Percentiles rank a stretch among this genome's conserved stretches.
These are phyloP conservation scores for Leccinum fibrillosum DNA, from an alignment of 768 basidiomycete species.

Conservation along the genomic window DNA sequence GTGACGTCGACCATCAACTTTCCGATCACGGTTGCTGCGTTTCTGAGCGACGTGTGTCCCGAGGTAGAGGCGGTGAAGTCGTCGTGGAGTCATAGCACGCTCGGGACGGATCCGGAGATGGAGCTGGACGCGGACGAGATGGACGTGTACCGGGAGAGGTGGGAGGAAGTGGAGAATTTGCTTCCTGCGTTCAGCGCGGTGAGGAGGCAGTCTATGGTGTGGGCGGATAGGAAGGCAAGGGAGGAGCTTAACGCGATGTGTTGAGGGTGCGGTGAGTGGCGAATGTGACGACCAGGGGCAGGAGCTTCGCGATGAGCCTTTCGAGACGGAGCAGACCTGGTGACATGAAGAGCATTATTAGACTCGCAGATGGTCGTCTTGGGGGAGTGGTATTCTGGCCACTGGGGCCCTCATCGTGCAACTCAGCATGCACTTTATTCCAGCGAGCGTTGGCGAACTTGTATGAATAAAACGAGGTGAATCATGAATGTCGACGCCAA, in stretches of 20 bases:
- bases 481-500: neutral
- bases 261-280: neutral
- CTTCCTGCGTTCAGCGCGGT: slow-evolving; percentile 23
- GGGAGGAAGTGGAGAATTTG: slow-evolving; percentile 22
- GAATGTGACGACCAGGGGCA: too few species aligned
- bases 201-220: slow-evolving; percentile 15
- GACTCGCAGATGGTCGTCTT: neutral
- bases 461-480: neutral
- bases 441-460: neutral
- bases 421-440: neutral
- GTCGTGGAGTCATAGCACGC: slow-evolving; percentile 8
- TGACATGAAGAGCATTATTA: neutral
- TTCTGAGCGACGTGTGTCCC: slow-evolving; percentile 27
- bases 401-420: neutral
- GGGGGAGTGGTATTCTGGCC: neutral
- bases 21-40: slow-evolving; percentile 22
- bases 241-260: neutral
- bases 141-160: slow-evolving; percentile 11
- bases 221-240: neutral
- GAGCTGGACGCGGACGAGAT: slow-evolving; percentile 3
- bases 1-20: slow-evolving; percentile 18
- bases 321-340: neutral
- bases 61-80: slow-evolving; percentile 7
- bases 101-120: neutral
- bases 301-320: neutral